These are phyloP conservation scores for Ganoderma multipileum DNA, from an alignment of 1,284 basidiomycete genomes.

Conservation along the genomic window DNA sequence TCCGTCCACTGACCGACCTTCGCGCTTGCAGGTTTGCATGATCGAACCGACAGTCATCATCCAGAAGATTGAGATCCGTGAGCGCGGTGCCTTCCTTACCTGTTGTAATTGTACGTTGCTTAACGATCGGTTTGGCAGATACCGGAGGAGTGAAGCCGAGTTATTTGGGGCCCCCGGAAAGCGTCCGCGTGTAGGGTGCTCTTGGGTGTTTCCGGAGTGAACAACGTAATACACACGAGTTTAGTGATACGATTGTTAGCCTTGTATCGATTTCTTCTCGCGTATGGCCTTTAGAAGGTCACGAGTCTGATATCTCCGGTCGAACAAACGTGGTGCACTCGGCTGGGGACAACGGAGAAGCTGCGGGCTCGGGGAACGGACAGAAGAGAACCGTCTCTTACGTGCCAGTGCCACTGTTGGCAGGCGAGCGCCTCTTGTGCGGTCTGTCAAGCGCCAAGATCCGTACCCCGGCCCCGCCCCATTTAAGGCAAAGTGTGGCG, in stretches of 20 bases:
- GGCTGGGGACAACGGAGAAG: not conserved
- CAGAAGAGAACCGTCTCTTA: not conserved
- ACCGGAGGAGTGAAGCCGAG: conserved; percentile 60
- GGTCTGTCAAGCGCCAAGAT: conserved; percentile 27
- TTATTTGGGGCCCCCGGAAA: conserved; percentile 70
- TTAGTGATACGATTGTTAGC: not conserved
- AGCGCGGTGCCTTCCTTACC: conserved; percentile 25
- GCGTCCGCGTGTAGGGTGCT: conserved; percentile 40
- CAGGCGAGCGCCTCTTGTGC: not conserved
- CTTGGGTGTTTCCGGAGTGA: not conserved
- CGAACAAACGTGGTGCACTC: not conserved
- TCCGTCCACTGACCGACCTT: not conserved
- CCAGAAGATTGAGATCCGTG: conserved; percentile 68
- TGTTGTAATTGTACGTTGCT: not conserved
- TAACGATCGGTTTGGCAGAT: conserved; percentile 43
- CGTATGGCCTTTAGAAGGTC: not conserved
- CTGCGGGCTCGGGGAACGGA: not conserved
- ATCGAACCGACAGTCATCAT: conserved; percentile 67
- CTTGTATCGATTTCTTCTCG: not conserved
- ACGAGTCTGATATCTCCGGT: not conserved
- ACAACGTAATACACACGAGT: not conserved
- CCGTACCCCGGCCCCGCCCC: conserved; percentile 17
- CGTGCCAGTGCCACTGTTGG: not conserved
- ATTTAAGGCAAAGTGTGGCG: conserved; percentile 22
- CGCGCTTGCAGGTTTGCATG: conserved; percentile 53